phyloP scores from a whole-genome alignment of 148 eudicot species.

The Heliamphora exappendiculata region DNA sequence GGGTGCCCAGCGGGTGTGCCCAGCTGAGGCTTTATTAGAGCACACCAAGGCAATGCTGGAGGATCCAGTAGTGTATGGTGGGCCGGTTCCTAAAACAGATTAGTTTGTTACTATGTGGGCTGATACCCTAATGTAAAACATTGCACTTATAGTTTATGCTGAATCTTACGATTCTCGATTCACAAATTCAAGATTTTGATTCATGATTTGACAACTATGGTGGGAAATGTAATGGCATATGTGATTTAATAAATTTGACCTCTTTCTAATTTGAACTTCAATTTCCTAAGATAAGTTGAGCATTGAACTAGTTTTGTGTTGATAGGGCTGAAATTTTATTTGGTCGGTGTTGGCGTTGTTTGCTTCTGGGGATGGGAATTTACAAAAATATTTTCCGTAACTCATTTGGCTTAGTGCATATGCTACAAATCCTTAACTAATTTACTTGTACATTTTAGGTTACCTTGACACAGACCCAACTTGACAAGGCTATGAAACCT shows the following conservation, averaged over 20 bases:
- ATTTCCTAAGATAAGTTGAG: neutral
- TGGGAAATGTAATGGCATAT: neutral
- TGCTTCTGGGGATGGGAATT: neutral
- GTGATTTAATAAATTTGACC: neutral
- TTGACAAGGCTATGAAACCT: conserved; percentile 90
- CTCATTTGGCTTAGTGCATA: neutral
- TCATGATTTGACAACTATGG: too few relatives aligned
- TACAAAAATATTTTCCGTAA: neutral
- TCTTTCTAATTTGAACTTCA: neutral
- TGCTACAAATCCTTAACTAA: conserved; percentile 11
- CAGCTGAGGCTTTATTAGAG: too few relatives aligned
- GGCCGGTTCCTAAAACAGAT: too few relatives aligned
- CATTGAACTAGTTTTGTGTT: neutral
- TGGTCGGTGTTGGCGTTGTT: conserved; percentile 6
- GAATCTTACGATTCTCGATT: too few relatives aligned
- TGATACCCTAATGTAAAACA: too few relatives aligned
- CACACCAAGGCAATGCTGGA: too few relatives aligned
- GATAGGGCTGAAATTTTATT: too few relatives aligned
- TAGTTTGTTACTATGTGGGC: too few relatives aligned
- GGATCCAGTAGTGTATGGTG: too few relatives aligned
- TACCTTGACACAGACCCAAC: conserved; percentile 79
- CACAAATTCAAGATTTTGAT: too few relatives aligned
- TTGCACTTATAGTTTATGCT: too few relatives aligned
- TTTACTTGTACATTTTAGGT: conserved; percentile 39
- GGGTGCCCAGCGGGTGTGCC: too few relatives aligned